These are phyloP conservation scores for Fusarium sp. DNA, from an alignment of 2,329 filamentous ascomycete genomes.

Conservation along the genomic window DNA sequence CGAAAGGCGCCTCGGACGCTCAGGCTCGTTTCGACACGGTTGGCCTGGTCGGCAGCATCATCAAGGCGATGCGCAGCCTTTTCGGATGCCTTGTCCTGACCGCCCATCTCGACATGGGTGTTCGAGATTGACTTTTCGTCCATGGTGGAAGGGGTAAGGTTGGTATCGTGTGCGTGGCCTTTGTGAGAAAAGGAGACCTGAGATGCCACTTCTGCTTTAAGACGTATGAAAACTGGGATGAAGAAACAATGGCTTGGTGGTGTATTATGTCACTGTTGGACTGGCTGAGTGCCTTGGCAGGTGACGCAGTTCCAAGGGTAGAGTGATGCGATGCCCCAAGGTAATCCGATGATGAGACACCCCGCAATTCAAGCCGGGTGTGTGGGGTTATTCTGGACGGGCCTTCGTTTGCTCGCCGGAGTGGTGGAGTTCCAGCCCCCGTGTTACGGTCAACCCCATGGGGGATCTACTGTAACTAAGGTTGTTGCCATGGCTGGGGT, in stretches of 20 bases:
- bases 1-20: slow-evolving; percentile 5
- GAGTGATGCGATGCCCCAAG: neutral
- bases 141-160: neutral
- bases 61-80: neutral
- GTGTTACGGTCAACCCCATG: neutral
- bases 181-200: neutral
- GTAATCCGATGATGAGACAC: neutral
- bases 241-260: neutral
- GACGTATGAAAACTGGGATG: neutral
- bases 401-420: too few species aligned
- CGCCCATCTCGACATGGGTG: neutral
- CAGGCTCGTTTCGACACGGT: neutral
- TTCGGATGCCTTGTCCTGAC: neutral
- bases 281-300: neutral
- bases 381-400: neutral
- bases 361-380: neutral
- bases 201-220: neutral
- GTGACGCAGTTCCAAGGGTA: neutral
- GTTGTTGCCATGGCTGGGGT: neutral
- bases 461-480: neutral
- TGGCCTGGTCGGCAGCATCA: neutral
- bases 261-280: neutral
- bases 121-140: neutral
- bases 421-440: too few species aligned
- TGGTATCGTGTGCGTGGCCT: neutral